Percentiles rank a stretch among this genome's conserved stretches.
Conservation (phyloP, 2,329 filamentous ascomycete species). For the Rosellinia necatrix region DNA sequence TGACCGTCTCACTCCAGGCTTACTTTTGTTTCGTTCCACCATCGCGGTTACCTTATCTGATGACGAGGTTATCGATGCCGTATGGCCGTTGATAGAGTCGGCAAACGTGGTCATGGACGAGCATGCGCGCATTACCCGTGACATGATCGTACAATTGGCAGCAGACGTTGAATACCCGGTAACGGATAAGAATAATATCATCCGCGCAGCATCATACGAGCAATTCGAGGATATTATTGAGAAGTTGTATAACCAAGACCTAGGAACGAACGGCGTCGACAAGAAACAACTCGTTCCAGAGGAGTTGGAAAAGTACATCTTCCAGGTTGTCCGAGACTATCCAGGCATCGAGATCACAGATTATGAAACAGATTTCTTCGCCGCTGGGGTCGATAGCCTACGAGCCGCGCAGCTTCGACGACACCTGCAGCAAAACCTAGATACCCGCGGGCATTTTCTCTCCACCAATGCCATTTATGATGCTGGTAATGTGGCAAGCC, state of each 20-base stretch:
- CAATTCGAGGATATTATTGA: conserved; percentile 41
- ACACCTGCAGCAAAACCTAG: conserved; percentile 46
- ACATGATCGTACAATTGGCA: conserved; percentile 45
- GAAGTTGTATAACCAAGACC: conserved; percentile 40
- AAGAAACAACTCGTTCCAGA: conserved; percentile 32
- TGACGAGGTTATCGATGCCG: conserved; percentile 41
- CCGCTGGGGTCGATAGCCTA: conserved; percentile 51
- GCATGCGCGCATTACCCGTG: conserved; percentile 50
- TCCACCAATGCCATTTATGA: conserved; percentile 50
- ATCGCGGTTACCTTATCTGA: conserved; percentile 36
- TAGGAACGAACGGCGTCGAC: conserved; percentile 2
- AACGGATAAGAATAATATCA: conserved; percentile 53
- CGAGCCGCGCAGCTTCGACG: conserved; percentile 51
- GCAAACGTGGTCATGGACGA: conserved; percentile 48
- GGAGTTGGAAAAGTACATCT: conserved; percentile 43
- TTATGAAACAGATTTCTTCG: conserved; percentile 48
- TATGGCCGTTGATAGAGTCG: conserved; percentile 45
- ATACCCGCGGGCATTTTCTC: conserved; percentile 40
- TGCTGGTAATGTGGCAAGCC: conserved; percentile 42
- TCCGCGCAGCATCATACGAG: conserved; percentile 46
- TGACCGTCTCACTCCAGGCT: conserved; percentile 39
- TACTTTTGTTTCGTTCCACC: conserved; percentile 40
- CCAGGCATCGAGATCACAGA: conserved; percentile 41
- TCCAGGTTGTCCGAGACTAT: conserved; percentile 37
- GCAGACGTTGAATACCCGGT: conserved; percentile 43